Evolutionary conservation across 225 moss, liverwort and hornwort species (phyloP).

Genomic region (Marchantia paleacea): DNA sequence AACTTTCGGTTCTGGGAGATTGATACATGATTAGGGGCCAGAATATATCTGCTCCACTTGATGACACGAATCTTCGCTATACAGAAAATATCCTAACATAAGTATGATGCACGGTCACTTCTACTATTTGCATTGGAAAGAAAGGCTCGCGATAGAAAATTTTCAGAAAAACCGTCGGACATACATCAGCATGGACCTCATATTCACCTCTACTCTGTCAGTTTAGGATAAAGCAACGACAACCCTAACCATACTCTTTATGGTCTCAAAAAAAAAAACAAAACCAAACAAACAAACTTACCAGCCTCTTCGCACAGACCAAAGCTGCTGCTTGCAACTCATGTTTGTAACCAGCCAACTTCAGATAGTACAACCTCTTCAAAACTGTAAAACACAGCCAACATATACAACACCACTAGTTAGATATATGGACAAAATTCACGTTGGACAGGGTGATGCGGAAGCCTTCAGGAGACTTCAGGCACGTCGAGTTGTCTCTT

Average conservation of each 20-base stretch:
- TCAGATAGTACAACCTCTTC: slow-evolving; percentile 71
- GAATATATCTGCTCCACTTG: neutral
- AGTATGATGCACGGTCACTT: neutral
- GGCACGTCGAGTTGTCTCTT: too few species aligned
- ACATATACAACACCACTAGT: slow-evolving; percentile 6
- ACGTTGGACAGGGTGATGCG: neutral
- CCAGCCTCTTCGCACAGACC: slow-evolving; percentile 72
- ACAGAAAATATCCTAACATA: neutral
- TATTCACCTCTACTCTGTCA: neutral
- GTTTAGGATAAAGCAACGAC: neutral
- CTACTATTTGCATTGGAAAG: neutral
- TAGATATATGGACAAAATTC: neutral
- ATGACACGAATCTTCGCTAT: neutral
- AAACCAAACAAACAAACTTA: slow-evolving; percentile 36
- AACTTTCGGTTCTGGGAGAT: neutral
- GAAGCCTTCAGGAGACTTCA: too few species aligned
- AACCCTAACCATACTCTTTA: neutral
- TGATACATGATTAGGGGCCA: neutral
- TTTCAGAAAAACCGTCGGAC: neutral
- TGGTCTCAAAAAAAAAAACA: too few species aligned
- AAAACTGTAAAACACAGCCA: slow-evolving; percentile 45
- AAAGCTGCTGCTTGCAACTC: slow-evolving; percentile 76
- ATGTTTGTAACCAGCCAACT: slow-evolving; percentile 77
- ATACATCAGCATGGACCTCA: neutral
- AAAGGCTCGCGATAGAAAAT: too few species aligned